phyloP scores from a whole-genome alignment of 2,329 filamentous ascomycete genomes.

The Exophiala xenobiotica region DNA sequence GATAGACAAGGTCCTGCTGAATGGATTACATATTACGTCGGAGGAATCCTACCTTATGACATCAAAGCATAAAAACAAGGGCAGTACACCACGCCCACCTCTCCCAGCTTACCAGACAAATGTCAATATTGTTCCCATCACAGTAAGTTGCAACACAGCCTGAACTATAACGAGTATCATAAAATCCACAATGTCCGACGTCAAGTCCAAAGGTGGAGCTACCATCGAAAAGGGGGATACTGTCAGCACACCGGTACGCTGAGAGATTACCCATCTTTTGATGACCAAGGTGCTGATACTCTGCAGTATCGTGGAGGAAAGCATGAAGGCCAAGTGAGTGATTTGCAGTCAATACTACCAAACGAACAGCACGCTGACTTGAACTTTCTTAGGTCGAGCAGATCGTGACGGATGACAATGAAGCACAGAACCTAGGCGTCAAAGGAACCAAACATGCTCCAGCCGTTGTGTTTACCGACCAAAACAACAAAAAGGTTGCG shows the following conservation, averaged over 20 bases:
- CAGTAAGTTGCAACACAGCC: too few species aligned
- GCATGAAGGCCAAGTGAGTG: constrained; percentile 20
- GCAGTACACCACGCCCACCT: too few species aligned
- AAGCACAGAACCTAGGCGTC: constrained; percentile 13
- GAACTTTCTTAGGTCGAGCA: constrained; percentile 18
- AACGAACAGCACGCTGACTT: too few species aligned
- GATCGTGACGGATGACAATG: constrained; percentile 17
- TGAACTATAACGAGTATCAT: not conserved
- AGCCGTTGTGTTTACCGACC: constrained; percentile 24
- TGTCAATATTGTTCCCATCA: too few species aligned
- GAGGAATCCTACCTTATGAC: too few species aligned
- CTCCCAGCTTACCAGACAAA: too few species aligned
- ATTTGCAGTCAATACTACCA: too few species aligned
- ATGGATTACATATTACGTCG: too few species aligned
- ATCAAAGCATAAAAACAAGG: not conserved
- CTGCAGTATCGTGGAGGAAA: constrained; percentile 24
- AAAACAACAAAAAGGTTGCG: constrained; percentile 28
- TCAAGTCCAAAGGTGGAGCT: constrained; percentile 26
- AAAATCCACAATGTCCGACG: constrained; percentile 14
- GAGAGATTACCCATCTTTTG: not conserved
- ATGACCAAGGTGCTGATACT: not conserved
- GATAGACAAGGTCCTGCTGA: too few species aligned
- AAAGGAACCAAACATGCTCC: constrained; percentile 25
- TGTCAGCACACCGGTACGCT: constrained; percentile 20
- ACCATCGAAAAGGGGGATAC: constrained; percentile 23